Conservation (phyloP, 352 stramenopile genomes). For the Pythium vanterpoolii region DNA sequence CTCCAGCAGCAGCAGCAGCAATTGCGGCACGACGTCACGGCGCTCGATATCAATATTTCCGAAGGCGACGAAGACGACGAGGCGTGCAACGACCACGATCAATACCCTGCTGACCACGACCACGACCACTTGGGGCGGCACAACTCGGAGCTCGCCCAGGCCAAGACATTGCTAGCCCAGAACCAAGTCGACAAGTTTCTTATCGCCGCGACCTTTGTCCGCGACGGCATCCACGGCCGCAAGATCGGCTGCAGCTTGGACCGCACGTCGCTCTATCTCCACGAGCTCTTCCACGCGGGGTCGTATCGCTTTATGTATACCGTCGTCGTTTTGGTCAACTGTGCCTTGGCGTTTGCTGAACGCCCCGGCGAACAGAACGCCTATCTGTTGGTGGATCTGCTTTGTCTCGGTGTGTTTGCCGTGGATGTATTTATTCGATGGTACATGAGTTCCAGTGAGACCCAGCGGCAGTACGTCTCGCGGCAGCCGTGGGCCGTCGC, state of each 20-base stretch:
- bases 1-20: conserved; percentile 50
- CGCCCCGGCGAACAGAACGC: conserved; percentile 49
- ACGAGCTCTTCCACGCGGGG: conserved; percentile 71
- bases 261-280: conserved; percentile 57
- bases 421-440: conserved; percentile 69
- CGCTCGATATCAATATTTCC: conserved; percentile 9
- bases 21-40: conserved; percentile 25
- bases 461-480: conserved; percentile 70
- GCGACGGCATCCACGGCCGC: conserved; percentile 77
- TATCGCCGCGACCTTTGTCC: conserved; percentile 76
- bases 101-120: neutral
- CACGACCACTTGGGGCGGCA: conserved; percentile 5
- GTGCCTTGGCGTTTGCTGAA: conserved; percentile 63
- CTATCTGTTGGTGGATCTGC: conserved; percentile 58
- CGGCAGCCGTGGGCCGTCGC: conserved; percentile 75
- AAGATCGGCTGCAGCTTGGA: conserved; percentile 83
- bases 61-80: conserved; percentile 11
- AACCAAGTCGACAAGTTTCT: conserved; percentile 58
- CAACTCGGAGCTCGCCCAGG: conserved; percentile 22
- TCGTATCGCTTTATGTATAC: conserved; percentile 74
- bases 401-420: conserved; percentile 60
- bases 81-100: neutral
- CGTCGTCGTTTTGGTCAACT: conserved; percentile 60
- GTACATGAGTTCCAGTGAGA: conserved; percentile 83
- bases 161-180: conserved; percentile 29